Evolutionary conservation across 2,329 filamentous ascomycete species (phyloP).

Genomic region (Fusarium floridanum): DNA sequence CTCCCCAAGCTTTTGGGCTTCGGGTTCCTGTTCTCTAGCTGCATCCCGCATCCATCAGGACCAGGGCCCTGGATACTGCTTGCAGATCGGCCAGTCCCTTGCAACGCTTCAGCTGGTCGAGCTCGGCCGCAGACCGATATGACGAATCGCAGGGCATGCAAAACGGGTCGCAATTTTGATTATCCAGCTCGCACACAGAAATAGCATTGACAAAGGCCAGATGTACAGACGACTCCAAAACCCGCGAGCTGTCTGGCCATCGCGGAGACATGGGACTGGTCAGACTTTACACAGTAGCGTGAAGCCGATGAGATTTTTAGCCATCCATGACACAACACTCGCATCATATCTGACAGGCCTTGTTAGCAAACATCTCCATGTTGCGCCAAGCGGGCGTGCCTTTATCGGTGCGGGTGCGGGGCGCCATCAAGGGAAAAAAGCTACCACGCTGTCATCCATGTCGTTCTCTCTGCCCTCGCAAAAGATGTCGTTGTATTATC

Average conservation of each 20-base stretch:
- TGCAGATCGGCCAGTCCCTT: constrained; percentile 46
- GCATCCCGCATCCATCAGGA: constrained; percentile 41
- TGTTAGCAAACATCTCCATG: constrained; percentile 34
- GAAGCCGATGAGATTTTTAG: constrained; percentile 25
- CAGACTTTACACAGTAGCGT: constrained; percentile 27
- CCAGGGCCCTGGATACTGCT: constrained; percentile 44
- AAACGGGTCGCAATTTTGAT: neutral
- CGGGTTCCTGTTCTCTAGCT: constrained; percentile 36
- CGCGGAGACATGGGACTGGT: constrained; percentile 19
- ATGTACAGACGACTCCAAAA: constrained; percentile 12
- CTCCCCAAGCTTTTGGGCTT: constrained; percentile 28
- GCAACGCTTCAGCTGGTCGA: constrained; percentile 31
- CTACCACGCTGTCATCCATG: constrained; percentile 37
- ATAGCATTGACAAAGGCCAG: neutral
- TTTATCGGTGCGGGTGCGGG: constrained; percentile 34
- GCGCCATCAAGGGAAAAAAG: constrained; percentile 30
- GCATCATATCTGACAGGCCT: constrained; percentile 44
- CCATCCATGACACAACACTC: constrained; percentile 46
- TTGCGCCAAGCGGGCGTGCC: constrained; percentile 34
- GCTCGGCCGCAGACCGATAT: constrained; percentile 34
- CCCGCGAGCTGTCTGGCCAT: constrained; percentile 4
- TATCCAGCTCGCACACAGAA: neutral
- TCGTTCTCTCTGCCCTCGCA: constrained; percentile 24
- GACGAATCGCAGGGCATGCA: constrained; percentile 39
- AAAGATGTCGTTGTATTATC: neutral